Evolutionary conservation across 495 filamentous ascomycete genomes (phyloP).

Genomic region (Penicillium waksmanii): DNA sequence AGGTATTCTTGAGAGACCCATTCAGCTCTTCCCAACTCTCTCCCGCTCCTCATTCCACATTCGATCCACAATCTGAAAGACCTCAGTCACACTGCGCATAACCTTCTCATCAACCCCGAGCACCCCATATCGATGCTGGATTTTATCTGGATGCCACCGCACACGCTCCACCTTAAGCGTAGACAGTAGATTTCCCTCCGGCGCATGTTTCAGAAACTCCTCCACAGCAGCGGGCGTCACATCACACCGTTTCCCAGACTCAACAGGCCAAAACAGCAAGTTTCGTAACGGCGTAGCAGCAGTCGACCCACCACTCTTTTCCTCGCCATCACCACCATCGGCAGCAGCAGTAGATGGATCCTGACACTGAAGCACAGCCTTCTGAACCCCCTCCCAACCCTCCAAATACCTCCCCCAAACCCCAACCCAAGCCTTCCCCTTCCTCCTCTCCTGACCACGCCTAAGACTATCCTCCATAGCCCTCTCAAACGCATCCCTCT

Average conservation of each 20-base stretch:
- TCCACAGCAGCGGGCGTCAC: slow-evolving; percentile 64
- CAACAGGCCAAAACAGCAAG: slow-evolving; percentile 79
- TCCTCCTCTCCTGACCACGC: slow-evolving; percentile 52
- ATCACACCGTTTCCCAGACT: slow-evolving; percentile 62
- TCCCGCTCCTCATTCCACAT: slow-evolving; percentile 68
- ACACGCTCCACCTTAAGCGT: slow-evolving; percentile 84
- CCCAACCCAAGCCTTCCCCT: slow-evolving; percentile 51
- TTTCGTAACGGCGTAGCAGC: slow-evolving; percentile 31
- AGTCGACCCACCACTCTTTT: neutral
- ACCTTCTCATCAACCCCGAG: slow-evolving; percentile 64
- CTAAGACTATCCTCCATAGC: slow-evolving; percentile 57
- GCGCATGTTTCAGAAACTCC: slow-evolving; percentile 63
- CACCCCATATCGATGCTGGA: slow-evolving; percentile 83
- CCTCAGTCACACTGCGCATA: slow-evolving; percentile 80
- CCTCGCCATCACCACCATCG: neutral
- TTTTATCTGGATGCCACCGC: slow-evolving; percentile 97
- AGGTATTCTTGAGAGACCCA: neutral
- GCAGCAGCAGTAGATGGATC: neutral
- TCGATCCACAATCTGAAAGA: slow-evolving; percentile 88
- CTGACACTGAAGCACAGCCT: slow-evolving; percentile 19
- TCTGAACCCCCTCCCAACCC: slow-evolving; percentile 64
- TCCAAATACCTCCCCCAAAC: slow-evolving; percentile 67
- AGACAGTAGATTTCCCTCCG: slow-evolving; percentile 48
- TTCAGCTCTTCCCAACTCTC: slow-evolving; percentile 21
- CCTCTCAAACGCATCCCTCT: slow-evolving; percentile 41